Conservation (phyloP, 257 asterid genomes). For the Anisodus tanguticus region DNA sequence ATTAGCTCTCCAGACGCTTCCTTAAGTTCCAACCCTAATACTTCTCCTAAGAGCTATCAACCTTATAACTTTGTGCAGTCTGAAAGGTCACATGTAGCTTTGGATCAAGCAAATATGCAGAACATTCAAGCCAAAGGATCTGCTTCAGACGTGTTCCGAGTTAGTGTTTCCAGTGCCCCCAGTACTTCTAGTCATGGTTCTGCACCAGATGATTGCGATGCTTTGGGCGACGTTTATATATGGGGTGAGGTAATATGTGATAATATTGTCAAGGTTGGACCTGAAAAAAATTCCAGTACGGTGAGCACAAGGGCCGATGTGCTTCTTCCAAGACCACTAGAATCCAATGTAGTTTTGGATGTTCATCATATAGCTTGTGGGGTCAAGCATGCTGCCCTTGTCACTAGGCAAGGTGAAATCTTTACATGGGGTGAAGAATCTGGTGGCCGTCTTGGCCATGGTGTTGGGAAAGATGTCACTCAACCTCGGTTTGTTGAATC, state of each 20-base stretch:
- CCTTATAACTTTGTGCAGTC: slow-evolving; percentile 53
- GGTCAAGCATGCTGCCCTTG: slow-evolving; percentile 81
- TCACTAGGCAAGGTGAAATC: slow-evolving; percentile 87
- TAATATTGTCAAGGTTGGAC: slow-evolving; percentile 70
- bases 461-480: slow-evolving; percentile 68
- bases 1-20: slow-evolving; percentile 72
- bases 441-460: slow-evolving; percentile 97
- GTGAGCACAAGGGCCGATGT: slow-evolving; percentile 70
- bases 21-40: slow-evolving; percentile 51
- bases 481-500: slow-evolving; percentile 80
- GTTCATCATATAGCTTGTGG: slow-evolving; percentile 92
- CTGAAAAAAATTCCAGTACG: slow-evolving; percentile 69
- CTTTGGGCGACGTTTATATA: slow-evolving; percentile 82
- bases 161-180: slow-evolving; percentile 93
- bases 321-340: slow-evolving; percentile 82
- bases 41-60: slow-evolving; percentile 65
- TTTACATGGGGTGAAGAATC: slow-evolving; percentile 98
- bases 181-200: slow-evolving; percentile 98
- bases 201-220: slow-evolving; percentile 91
- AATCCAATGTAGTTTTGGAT: slow-evolving; percentile 76
- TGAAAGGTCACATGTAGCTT: slow-evolving; percentile 77
- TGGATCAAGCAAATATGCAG: slow-evolving; percentile 80
- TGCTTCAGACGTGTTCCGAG: slow-evolving; percentile 84
- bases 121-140: slow-evolving; percentile 85
- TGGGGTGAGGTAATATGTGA: slow-evolving; percentile 97